phyloP scores from a whole-genome alignment of 768 basidiomycete species.

The Chalciporus chontae region DNA sequence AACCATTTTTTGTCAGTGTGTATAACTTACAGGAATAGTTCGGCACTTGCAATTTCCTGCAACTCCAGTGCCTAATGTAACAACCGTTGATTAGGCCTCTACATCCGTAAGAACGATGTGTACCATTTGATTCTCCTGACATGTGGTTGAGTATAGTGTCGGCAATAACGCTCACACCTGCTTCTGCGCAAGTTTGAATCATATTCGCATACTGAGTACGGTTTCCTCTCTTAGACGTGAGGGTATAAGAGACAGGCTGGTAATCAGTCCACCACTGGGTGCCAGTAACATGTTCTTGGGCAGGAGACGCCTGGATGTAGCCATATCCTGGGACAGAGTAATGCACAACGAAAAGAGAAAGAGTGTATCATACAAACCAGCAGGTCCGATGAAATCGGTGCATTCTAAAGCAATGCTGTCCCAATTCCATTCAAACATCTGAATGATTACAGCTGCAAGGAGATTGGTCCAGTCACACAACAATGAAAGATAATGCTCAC shows the following conservation, averaged over 20 bases:
- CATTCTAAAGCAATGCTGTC: conserved; percentile 59
- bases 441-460: conserved; percentile 46
- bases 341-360: conserved; percentile 34
- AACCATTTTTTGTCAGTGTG: not conserved
- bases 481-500: too few species aligned
- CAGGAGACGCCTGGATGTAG: not conserved
- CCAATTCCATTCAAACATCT: conserved; percentile 68
- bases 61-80: not conserved
- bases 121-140: conserved; percentile 35
- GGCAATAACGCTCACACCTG: conserved; percentile 39
- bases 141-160: conserved; percentile 64
- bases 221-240: conserved; percentile 64
- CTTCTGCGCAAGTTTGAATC: conserved; percentile 36
- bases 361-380: conserved; percentile 34
- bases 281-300: conserved; percentile 51
- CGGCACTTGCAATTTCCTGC: not conserved
- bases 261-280: conserved; percentile 76
- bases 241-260: conserved; percentile 60
- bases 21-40: not conserved
- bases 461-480: too few species aligned
- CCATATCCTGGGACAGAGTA: not conserved
- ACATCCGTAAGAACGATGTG: conserved; percentile 18
- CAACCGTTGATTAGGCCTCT: not conserved
- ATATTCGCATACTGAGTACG: conserved; percentile 45
- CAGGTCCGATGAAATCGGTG: conserved; percentile 60